A percentile compares a stretch with the other conserved stretches of the same genome.
Conservation (phyloP, 139 green algal species). For the Closterium sp. region DNA sequence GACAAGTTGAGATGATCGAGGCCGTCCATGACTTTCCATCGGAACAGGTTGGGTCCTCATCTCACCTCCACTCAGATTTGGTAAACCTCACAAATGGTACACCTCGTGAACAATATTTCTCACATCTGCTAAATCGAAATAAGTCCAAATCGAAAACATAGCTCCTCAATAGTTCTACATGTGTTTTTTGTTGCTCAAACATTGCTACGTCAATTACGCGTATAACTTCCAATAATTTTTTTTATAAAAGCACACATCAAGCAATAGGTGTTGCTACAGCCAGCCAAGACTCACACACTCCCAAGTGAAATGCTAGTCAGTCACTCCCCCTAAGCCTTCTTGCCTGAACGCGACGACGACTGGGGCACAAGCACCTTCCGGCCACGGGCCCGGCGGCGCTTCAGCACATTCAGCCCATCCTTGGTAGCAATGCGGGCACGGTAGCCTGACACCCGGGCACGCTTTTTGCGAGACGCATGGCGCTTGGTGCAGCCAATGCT, state of each 20-base stretch:
- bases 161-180: too few relatives aligned
- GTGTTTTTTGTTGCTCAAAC: too few relatives aligned
- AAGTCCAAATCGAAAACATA: too few relatives aligned
- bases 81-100: too few relatives aligned
- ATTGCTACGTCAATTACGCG: too few relatives aligned
- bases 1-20: neutral
- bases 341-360: neutral
- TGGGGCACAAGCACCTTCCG: slow-evolving; percentile 22
- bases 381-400: slow-evolving; percentile 18
- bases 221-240: neutral
- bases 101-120: too few relatives aligned
- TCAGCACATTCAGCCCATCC: slow-evolving; percentile 12
- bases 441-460: slow-evolving; percentile 20
- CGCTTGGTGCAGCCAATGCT: slow-evolving; percentile 34
- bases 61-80: too few relatives aligned
- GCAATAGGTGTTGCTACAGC: neutral
- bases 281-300: neutral
- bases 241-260: neutral
- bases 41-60: too few relatives aligned
- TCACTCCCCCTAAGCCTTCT: neutral
- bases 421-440: slow-evolving; percentile 20
- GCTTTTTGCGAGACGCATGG: slow-evolving; percentile 18
- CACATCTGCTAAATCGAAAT: too few relatives aligned
- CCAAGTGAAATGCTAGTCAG: neutral
- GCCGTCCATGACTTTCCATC: neutral